Conservation (phyloP, 2,329 filamentous ascomycete species). For the Westerdykella aurantiaca region DNA sequence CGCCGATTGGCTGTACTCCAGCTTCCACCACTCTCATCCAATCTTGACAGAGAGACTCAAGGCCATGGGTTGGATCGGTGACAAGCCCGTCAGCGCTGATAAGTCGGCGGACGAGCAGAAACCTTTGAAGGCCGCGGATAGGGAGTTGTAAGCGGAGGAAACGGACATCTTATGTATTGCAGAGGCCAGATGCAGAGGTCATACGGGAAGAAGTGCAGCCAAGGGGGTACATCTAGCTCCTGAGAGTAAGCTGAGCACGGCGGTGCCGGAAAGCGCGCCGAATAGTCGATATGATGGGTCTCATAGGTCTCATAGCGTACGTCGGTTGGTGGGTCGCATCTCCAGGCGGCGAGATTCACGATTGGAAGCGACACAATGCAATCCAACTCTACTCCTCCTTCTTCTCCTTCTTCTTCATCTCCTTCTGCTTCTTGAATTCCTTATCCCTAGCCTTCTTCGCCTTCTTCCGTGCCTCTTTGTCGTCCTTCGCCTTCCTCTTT, state of each 20-base stretch:
- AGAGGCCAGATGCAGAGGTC: neutral
- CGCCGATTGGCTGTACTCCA: slow-evolving; percentile 96
- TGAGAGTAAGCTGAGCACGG: neutral
- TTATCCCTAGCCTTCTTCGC: slow-evolving; percentile 51
- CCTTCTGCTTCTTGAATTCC: slow-evolving; percentile 38
- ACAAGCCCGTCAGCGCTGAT: slow-evolving; percentile 47
- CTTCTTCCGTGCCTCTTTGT: slow-evolving; percentile 51
- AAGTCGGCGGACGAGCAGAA: slow-evolving; percentile 52
- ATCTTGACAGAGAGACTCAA: slow-evolving; percentile 90
- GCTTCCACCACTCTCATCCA: slow-evolving; percentile 97
- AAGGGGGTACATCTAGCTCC: neutral
- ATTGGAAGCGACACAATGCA: no score
- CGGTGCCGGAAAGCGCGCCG: neutral
- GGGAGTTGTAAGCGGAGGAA: slow-evolving; percentile 57
- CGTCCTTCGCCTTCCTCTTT: slow-evolving; percentile 31
- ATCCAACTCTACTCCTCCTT: slow-evolving; percentile 5
- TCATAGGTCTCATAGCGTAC: neutral
- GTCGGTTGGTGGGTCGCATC: neutral
- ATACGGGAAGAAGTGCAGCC: no score
- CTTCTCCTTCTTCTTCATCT: slow-evolving; percentile 24
- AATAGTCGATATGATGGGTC: slow-evolving; percentile 1
- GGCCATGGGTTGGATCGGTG: slow-evolving; percentile 80
- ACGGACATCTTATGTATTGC: neutral
- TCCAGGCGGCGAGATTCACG: neutral
- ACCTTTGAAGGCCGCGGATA: slow-evolving; percentile 65